phyloP scores from a whole-genome alignment of 2,329 filamentous ascomycete species.

The Talaromyces marneffei region DNA sequence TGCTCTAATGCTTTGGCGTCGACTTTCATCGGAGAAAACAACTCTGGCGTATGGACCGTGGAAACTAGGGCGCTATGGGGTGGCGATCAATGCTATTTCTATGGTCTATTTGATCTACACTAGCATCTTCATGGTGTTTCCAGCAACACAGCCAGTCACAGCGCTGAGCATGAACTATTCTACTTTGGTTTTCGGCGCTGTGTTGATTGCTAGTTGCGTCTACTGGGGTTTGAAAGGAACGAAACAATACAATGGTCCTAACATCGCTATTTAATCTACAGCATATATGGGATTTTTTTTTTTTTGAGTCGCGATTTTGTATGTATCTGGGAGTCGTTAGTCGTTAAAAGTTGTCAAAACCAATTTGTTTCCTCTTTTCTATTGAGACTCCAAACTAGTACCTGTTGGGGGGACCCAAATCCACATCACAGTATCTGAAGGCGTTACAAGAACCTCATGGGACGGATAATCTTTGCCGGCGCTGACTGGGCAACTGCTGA shows the following conservation, averaged over 20 bases:
- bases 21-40: neutral
- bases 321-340: neutral
- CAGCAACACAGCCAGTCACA: neutral
- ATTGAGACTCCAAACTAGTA: neutral
- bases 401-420: constrained; percentile 8
- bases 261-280: neutral
- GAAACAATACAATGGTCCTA: neutral
- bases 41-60: neutral
- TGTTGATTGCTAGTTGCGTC: neutral
- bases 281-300: neutral
- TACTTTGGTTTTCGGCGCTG: neutral
- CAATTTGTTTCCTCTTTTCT: neutral
- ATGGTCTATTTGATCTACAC: neutral
- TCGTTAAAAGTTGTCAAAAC: neutral
- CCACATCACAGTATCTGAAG: constrained; percentile 17
- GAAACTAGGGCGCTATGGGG: neutral
- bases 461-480: constrained; percentile 26
- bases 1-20: neutral
- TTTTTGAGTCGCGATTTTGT: neutral
- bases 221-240: neutral
- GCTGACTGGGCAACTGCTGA: constrained; percentile 28
- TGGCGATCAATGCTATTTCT: neutral
- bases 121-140: neutral
- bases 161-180: neutral
- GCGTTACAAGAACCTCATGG: constrained; percentile 25